A percentile compares a stretch with the other conserved stretches of the same genome.
Evolutionary conservation across 371 early-diverging fungal species (phyloP).

Genomic region (Haplosporangium sp.): DNA sequence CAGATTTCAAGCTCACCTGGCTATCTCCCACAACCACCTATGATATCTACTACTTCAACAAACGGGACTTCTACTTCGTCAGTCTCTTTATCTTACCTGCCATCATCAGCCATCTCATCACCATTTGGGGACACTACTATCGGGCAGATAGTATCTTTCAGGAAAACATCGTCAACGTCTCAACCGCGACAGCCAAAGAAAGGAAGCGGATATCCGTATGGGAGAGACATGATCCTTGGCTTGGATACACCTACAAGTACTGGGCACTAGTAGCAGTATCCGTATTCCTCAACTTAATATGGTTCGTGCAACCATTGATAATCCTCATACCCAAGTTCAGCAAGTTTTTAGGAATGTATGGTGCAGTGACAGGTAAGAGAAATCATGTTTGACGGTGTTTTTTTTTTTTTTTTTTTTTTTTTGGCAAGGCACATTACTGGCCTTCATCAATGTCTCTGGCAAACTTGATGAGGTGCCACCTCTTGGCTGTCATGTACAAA

Average conservation of each 20-base stretch:
- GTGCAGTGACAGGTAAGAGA: conserved; percentile 27
- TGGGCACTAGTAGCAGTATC: conserved; percentile 28
- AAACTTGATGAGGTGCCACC: too few species aligned
- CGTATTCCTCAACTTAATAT: conserved; percentile 25
- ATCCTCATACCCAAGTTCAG: conserved; percentile 9
- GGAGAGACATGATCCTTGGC: conserved; percentile 47
- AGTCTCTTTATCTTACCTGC: conserved; percentile 19
- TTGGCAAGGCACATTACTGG: too few species aligned
- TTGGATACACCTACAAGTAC: conserved; percentile 26
- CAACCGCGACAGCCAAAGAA: conserved; percentile 9
- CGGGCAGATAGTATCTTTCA: conserved; percentile 25
- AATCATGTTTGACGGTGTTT: neutral
- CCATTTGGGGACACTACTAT: conserved; percentile 48
- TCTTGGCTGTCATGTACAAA: too few species aligned
- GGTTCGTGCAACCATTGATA: conserved; percentile 29
- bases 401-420: neutral
- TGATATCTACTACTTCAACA: conserved; percentile 35
- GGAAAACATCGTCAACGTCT: conserved; percentile 23
- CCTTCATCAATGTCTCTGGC: too few species aligned
- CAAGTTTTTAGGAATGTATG: conserved; percentile 17
- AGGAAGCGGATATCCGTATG: conserved; percentile 30
- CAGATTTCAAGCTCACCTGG: conserved; percentile 36
- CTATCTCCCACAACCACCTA: neutral
- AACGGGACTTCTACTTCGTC: conserved; percentile 23
- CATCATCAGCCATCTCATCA: conserved; percentile 23